Conservation (phyloP, 1,284 basidiomycete species). For the Rhodofomes roseus region DNA sequence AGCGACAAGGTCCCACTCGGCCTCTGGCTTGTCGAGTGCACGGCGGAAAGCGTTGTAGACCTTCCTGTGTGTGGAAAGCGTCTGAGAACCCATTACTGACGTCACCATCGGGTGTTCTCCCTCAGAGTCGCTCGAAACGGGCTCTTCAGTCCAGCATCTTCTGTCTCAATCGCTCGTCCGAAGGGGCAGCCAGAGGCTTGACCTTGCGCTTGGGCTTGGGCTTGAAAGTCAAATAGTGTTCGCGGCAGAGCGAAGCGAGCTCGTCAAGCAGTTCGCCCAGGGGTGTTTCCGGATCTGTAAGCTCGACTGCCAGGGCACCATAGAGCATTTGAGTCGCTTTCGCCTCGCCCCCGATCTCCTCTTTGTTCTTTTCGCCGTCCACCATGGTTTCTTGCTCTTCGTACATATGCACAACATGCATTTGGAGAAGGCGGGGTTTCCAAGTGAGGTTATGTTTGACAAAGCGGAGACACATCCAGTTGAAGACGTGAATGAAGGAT, state of each 20-base stretch:
- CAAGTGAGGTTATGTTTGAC: background rate
- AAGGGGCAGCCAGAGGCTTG: too few species aligned
- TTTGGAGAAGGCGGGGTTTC: background rate
- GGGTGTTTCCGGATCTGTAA: background rate
- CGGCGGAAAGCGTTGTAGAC: background rate
- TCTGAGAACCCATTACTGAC: too few species aligned
- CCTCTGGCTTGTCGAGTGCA: background rate
- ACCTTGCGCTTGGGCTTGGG: too few species aligned
- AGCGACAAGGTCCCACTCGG: background rate
- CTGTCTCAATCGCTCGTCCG: too few species aligned
- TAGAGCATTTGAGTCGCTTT: background rate
- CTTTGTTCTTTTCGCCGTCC: background rate
- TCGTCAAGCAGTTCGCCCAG: background rate
- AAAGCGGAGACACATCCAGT: constrained; percentile 3
- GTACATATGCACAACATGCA: background rate
- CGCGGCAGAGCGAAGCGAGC: background rate
- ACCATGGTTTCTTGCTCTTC: background rate
- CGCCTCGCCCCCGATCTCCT: background rate
- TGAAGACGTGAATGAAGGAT: constrained; percentile 7
- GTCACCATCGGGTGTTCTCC: too few species aligned
- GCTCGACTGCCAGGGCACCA: background rate
- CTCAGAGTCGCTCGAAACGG: too few species aligned
- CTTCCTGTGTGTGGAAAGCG: too few species aligned
- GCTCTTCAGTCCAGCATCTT: too few species aligned
- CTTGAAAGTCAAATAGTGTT: background rate